Percentiles rank a stretch among this genome's conserved stretches.
These are phyloP conservation scores for Hyphodiscus hymeniophilus DNA, from an alignment of 495 filamentous ascomycete genomes.

Conservation along the genomic window DNA sequence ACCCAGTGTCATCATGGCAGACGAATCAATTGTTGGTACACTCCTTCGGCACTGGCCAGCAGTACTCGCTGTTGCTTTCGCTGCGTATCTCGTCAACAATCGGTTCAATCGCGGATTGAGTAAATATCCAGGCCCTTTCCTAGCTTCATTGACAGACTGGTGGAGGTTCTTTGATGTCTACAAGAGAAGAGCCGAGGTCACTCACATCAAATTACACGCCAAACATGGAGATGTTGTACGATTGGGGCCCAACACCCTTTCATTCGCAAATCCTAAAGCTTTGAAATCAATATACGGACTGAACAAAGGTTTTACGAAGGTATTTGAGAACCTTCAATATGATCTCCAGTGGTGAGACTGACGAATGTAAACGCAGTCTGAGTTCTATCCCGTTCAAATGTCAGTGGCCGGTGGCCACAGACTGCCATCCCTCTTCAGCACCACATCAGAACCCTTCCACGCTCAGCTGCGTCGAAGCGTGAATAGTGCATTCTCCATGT, in stretches of 20 bases:
- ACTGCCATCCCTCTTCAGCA: slow-evolving; percentile 69
- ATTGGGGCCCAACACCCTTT: slow-evolving; percentile 47
- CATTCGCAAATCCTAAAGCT: slow-evolving; percentile 44
- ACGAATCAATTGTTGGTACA: slow-evolving; percentile 22
- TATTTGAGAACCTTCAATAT: slow-evolving; percentile 23
- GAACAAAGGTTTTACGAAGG: slow-evolving; percentile 76
- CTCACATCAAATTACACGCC: slow-evolving; percentile 57
- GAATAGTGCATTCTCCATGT: slow-evolving; percentile 69
- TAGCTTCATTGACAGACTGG: slow-evolving; percentile 58
- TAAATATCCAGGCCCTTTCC: slow-evolving; percentile 58
- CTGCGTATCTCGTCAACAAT: slow-evolving; percentile 44
- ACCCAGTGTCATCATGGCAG: slow-evolving; percentile 7
- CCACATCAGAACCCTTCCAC: slow-evolving; percentile 67
- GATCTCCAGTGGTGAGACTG: not conserved
- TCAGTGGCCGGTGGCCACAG: slow-evolving; percentile 54
- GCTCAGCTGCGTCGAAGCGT: slow-evolving; percentile 59
- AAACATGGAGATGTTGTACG: slow-evolving; percentile 54
- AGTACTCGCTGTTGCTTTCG: slow-evolving; percentile 24
- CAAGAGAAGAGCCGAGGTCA: slow-evolving; percentile 51
- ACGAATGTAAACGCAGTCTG: slow-evolving; percentile 40
- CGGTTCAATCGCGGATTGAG: slow-evolving; percentile 51
- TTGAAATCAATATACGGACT: slow-evolving; percentile 71
- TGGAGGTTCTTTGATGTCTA: slow-evolving; percentile 65
- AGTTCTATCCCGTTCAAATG: slow-evolving; percentile 64
- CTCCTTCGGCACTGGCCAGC: slow-evolving; percentile 42